Conservation (phyloP, 345 rosid species). For the Mallotus nudiflorus region DNA sequence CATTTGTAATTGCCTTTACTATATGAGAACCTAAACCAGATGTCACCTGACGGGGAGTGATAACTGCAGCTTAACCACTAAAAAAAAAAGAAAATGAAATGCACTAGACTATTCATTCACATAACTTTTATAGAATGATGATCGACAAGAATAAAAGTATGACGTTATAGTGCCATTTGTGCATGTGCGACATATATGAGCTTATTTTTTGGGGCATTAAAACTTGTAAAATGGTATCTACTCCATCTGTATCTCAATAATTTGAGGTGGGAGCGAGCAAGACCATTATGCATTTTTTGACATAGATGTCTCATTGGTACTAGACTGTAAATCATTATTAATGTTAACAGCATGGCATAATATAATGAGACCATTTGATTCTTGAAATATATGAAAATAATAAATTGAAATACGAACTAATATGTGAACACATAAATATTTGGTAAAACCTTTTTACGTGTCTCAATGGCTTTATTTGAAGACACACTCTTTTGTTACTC, state of each 20-base stretch:
- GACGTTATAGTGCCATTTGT: not conserved
- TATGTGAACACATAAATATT: too few relatives aligned
- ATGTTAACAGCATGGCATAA: too few relatives aligned
- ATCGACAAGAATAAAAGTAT: not conserved
- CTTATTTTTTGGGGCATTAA: constrained; percentile 12
- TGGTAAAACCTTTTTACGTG: too few relatives aligned
- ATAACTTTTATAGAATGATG: not conserved
- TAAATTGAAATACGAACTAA: too few relatives aligned
- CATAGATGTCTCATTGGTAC: too few relatives aligned
- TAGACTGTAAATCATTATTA: too few relatives aligned
- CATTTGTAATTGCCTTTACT: constrained; percentile 92
- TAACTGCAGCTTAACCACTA: constrained; percentile 99
- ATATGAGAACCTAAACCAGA: constrained; percentile 77
- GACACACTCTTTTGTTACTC: too few relatives aligned
- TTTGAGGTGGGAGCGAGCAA: too few relatives aligned
- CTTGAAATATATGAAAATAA: too few relatives aligned
- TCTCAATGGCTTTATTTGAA: too few relatives aligned
- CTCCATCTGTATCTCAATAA: constrained; percentile 3
- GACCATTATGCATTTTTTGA: too few relatives aligned
- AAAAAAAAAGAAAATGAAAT: constrained; percentile 39
- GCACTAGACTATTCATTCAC: constrained; percentile 16
- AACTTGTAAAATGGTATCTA: not conserved
- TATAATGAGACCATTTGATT: too few relatives aligned
- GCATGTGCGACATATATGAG: constrained; percentile 2
- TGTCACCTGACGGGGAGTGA: constrained; percentile 91